Conservation (phyloP, 2,329 filamentous ascomycete species). For the Massarina eburnea region DNA sequence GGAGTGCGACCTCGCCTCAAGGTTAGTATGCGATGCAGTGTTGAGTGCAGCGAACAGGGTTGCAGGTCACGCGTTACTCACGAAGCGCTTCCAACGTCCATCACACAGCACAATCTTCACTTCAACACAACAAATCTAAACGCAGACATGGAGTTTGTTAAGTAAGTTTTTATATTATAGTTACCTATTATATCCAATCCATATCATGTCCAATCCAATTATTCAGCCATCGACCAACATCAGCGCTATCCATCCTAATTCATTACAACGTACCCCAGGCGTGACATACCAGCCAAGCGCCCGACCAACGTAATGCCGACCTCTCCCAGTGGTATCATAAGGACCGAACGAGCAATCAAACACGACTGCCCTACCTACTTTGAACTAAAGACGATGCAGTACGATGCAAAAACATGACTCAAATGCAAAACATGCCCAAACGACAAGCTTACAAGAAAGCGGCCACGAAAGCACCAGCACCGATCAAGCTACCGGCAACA, state of each 20-base stretch:
- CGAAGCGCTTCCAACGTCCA: too few relatives aligned
- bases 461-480: slow-evolving; percentile 40
- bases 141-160: too few relatives aligned
- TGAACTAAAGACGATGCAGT: slow-evolving; percentile 8
- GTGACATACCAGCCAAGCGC: slow-evolving; percentile 21
- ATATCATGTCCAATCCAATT: neutral
- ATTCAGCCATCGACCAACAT: neutral
- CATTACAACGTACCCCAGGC: slow-evolving; percentile 11
- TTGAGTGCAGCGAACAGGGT: too few relatives aligned
- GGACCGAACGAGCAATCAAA: slow-evolving; percentile 21
- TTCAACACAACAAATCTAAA: too few relatives aligned
- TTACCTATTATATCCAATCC: neutral
- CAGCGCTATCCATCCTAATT: neutral
- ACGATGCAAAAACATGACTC: slow-evolving; percentile 12
- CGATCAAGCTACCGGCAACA: slow-evolving; percentile 33
- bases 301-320: slow-evolving; percentile 27
- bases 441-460: slow-evolving; percentile 38
- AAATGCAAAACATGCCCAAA: slow-evolving; percentile 7
- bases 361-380: slow-evolving; percentile 1
- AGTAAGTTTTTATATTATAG: neutral
- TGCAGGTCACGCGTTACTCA: too few relatives aligned
- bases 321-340: slow-evolving; percentile 36
- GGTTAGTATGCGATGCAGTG: too few relatives aligned
- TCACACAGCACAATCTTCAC: too few relatives aligned
- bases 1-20: too few relatives aligned